phyloP scores from a whole-genome alignment of 139 green algal genomes.

The Dunaliella sp. region DNA sequence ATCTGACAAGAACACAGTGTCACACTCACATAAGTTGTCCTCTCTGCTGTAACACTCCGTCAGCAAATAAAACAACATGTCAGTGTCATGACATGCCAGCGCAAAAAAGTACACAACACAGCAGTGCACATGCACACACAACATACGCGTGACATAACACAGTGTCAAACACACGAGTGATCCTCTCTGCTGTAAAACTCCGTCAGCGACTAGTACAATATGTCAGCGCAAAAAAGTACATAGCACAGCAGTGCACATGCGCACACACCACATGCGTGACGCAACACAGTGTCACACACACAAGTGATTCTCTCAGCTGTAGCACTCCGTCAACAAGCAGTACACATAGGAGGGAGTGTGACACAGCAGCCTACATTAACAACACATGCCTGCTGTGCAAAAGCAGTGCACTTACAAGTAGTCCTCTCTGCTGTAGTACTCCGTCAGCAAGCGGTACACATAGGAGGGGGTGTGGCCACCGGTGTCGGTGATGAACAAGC shows the following conservation, averaged over 20 bases:
- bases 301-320: not conserved
- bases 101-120: no score
- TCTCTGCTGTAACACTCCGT: no score
- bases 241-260: not conserved
- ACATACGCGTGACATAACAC: no score
- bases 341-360: not conserved
- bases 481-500: constrained; percentile 89
- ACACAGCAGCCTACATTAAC: not conserved
- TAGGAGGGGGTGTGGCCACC: constrained; percentile 78
- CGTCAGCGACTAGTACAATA: no score
- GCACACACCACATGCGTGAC: not conserved
- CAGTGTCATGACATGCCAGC: no score
- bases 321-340: not conserved
- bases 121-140: no score
- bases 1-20: no score
- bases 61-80: no score
- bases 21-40: no score
- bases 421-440: constrained; percentile 80
- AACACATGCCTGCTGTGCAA: not conserved
- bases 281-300: not conserved
- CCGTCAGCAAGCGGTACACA: constrained; percentile 82
- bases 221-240: no score
- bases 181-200: no score
- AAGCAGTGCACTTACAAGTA: constrained; percentile 21
- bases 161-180: no score